Conservation (phyloP, 2,329 filamentous ascomycete genomes). For the Canariomyces notabilis region DNA sequence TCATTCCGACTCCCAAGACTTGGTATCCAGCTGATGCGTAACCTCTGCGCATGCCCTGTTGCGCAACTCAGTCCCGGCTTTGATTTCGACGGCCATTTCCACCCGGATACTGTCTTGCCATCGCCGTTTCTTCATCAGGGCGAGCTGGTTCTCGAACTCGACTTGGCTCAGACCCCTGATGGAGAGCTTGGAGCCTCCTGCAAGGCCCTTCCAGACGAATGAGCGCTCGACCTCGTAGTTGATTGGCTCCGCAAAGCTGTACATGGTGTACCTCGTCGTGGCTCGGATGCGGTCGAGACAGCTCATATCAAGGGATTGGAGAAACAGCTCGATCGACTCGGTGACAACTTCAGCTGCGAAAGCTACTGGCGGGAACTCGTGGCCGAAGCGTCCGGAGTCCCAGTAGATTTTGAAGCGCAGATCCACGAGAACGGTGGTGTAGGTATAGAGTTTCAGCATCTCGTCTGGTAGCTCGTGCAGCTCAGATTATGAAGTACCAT, state of each 20-base stretch:
- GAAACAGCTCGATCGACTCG: slow-evolving; percentile 5
- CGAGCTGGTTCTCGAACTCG: slow-evolving; percentile 7
- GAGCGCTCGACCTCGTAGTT: slow-evolving; percentile 10
- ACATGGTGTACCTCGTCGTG: slow-evolving; percentile 3
- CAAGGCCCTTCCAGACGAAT: slow-evolving; percentile 5
- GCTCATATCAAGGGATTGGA: slow-evolving; percentile 8
- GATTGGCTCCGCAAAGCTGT: not conserved
- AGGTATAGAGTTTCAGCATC: not conserved
- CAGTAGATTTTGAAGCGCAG: slow-evolving; percentile 12
- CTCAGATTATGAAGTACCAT: no score
- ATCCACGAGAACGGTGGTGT: slow-evolving; percentile 8
- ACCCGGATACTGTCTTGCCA: slow-evolving; percentile 9
- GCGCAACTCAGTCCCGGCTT: slow-evolving; percentile 2
- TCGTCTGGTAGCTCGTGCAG: not conserved
- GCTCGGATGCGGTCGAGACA: slow-evolving; percentile 14
- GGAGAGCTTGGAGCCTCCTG: not conserved
- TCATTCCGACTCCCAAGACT: not conserved
- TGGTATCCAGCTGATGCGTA: not conserved
- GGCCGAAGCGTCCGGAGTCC: not conserved
- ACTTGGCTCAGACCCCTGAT: slow-evolving; percentile 4
- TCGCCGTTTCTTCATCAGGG: slow-evolving; percentile 6
- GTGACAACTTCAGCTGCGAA: slow-evolving; percentile 7
- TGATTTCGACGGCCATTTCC: slow-evolving; percentile 15
- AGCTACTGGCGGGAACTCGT: not conserved
- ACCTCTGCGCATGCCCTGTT: not conserved